These are phyloP conservation scores for Cyclostephanos invisitatus DNA, from an alignment of 108 stramenopile genomes.

Conservation along the genomic window DNA sequence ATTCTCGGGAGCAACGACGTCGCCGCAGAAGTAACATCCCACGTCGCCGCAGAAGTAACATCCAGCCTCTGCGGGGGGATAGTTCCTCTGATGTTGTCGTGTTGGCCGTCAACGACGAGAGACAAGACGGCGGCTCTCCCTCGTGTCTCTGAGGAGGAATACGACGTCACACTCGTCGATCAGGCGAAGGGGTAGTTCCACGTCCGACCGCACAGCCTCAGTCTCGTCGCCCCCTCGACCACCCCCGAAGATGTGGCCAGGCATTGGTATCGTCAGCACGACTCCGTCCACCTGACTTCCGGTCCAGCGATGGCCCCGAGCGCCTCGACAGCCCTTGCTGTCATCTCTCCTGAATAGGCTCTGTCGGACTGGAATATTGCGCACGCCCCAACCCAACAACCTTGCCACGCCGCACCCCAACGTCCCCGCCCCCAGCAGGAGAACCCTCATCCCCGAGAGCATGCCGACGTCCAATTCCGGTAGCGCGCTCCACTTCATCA, in stretches of 20 bases:
- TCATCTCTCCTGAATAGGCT: constrained; percentile 91
- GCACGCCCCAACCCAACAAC: constrained; percentile 96
- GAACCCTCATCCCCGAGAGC: constrained; percentile 74
- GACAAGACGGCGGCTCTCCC: constrained; percentile 73
- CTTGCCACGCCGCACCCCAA: constrained; percentile 96
- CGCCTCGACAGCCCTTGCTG: constrained; percentile 91
- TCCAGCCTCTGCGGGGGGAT: constrained; percentile 57
- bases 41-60: constrained; percentile 99
- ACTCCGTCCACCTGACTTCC: constrained; percentile 79
- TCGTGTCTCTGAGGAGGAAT: constrained; percentile 94
- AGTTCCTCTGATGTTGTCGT: not conserved
- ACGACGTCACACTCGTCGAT: constrained; percentile 89
- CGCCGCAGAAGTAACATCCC: constrained; percentile 79
- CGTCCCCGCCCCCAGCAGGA: constrained; percentile 97
- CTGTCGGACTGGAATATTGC: constrained; percentile 96
- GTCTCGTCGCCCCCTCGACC: constrained; percentile 55
- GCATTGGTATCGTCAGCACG: constrained; percentile 96
- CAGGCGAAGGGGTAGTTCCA: constrained; percentile 66
- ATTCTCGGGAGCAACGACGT: constrained; percentile 97
- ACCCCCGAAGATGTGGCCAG: constrained; percentile 85
- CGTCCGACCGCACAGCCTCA: constrained; percentile 62
- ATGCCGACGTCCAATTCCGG: constrained; percentile 87
- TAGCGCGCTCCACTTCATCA: constrained; percentile 98
- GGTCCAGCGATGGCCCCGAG: constrained; percentile 78
- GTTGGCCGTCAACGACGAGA: constrained; percentile 31